Base-by-base conservation (phyloP, 345 rosid genomes). In the Sisymbrium irio region DNA sequence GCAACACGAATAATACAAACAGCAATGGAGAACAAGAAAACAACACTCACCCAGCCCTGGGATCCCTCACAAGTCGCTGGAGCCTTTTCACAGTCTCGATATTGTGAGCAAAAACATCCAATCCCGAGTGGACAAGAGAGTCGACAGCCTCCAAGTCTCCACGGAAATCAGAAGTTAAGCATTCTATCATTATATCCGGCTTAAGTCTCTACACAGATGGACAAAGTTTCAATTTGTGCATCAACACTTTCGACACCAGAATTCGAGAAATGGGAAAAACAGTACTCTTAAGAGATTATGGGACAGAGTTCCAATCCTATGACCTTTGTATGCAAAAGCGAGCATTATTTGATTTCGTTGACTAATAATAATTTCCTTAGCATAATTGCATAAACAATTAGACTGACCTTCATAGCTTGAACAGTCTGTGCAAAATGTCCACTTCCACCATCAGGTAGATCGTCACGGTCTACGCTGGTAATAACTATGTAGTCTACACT, bases 391-490 rank as follows among this genome's bases (percentile, higher is more conserved):
- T 46, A 39, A 55, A 45, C 27, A 71, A 33, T 12, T 36, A 69
- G 45, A 75, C 75, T 62, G 5, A 95, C 99, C 93, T 96, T 96
- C 87, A 89, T 87, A 36, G 95, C 94, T 77, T 82, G 74, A 28
- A 92, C 99, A 58, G 99, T 96, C 86, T 73, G 82, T 13, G 94
- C 93, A 90, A 92, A 96, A 89, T 96, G 99, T 41, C 90, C 96
- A 78, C 99, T 96, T 68, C 99, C 98, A 18, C 99, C 98, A 83
- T 96, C 98, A 66, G 93, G 97, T 37, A 96, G 46, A 85, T 96
- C 99, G 45, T 96, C 97, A 72, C 99, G 97, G 74, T 96, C 99
- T 14, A 96, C 99, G 58, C 99, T 96, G 11, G 99, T 96, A 12
- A 96, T 68, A 77, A 96, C 99, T 72, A 96, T 96, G 72, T 92